Evolutionary conservation across 2,329 filamentous ascomycete species (phyloP).

Genomic region (Fusarium longipes): DNA sequence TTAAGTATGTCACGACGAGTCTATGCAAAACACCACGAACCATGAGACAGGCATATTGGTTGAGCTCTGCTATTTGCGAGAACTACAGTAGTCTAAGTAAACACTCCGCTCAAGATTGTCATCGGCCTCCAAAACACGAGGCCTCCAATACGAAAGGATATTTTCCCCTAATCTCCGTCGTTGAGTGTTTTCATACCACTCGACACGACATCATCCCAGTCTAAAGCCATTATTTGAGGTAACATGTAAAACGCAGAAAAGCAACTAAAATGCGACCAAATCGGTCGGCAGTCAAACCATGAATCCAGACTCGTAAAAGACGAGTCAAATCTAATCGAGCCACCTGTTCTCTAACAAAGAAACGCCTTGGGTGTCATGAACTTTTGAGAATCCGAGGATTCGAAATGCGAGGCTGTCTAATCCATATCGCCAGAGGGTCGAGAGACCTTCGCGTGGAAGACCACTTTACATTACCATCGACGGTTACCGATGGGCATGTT

Average conservation of each 20-base stretch:
- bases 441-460: slow-evolving; percentile 24
- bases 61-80: slow-evolving; percentile 16
- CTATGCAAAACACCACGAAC: background rate
- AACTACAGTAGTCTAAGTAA: slow-evolving; percentile 38
- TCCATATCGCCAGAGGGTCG: slow-evolving; percentile 24
- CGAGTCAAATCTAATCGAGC: slow-evolving; percentile 47
- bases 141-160: slow-evolving; percentile 26
- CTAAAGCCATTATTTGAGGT: slow-evolving; percentile 47
- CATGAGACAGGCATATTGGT: background rate
- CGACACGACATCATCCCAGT: slow-evolving; percentile 40
- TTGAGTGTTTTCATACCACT: slow-evolving; percentile 37
- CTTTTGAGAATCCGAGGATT: slow-evolving; percentile 40
- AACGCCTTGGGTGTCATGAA: slow-evolving; percentile 47
- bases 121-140: slow-evolving; percentile 24
- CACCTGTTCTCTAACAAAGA: slow-evolving; percentile 47
- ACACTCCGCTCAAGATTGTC: slow-evolving; percentile 33
- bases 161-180: slow-evolving; percentile 10
- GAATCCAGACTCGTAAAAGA: slow-evolving; percentile 42
- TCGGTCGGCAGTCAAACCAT: slow-evolving; percentile 40
- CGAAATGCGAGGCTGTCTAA: slow-evolving; percentile 32
- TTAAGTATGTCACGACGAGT: background rate
- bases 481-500: slow-evolving; percentile 62
- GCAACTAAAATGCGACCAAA: slow-evolving; percentile 38
- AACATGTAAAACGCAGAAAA: slow-evolving; percentile 37
- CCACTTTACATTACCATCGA: slow-evolving; percentile 61